phyloP scores from a whole-genome alignment of 2,329 filamentous ascomycete genomes.

The Akanthomyces uredinophilus region DNA sequence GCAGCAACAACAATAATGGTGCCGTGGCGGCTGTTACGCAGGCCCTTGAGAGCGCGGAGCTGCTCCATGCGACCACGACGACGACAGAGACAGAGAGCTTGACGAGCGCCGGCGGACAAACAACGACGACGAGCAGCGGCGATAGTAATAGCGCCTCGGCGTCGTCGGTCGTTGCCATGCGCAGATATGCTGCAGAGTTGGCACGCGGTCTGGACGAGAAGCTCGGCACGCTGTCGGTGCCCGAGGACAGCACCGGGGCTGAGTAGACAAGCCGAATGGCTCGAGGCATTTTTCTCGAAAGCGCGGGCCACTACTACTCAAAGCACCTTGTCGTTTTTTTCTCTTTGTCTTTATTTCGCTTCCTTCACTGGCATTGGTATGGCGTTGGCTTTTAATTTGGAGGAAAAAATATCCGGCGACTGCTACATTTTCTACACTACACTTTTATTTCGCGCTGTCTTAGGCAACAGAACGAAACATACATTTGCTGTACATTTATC shows the following conservation, averaged over 20 bases:
- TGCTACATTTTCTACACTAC: not conserved
- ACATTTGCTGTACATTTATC: not conserved
- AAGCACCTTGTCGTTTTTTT: not conserved
- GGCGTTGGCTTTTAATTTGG: not conserved
- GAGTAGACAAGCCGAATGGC: slow-evolving; percentile 17
- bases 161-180: slow-evolving; percentile 45
- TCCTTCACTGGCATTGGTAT: not conserved
- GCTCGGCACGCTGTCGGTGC: slow-evolving; percentile 48
- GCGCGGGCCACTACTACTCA: not conserved
- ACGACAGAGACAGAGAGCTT: slow-evolving; percentile 36
- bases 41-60: slow-evolving; percentile 29
- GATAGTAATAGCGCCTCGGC: slow-evolving; percentile 35
- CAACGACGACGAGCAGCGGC: slow-evolving; percentile 35
- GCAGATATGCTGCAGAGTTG: slow-evolving; percentile 54
- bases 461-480: not conserved
- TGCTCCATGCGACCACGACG: not conserved
- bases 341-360: slow-evolving; percentile 11
- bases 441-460: not conserved
- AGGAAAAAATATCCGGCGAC: not conserved
- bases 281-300: not conserved
- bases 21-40: slow-evolving; percentile 20
- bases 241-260: slow-evolving; percentile 45
- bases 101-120: slow-evolving; percentile 39
- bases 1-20: slow-evolving; percentile 19
- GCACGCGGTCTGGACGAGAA: slow-evolving; percentile 57